phyloP scores from a whole-genome alignment of 2,329 filamentous ascomycete genomes.

The Aureobasidium sp. region DNA sequence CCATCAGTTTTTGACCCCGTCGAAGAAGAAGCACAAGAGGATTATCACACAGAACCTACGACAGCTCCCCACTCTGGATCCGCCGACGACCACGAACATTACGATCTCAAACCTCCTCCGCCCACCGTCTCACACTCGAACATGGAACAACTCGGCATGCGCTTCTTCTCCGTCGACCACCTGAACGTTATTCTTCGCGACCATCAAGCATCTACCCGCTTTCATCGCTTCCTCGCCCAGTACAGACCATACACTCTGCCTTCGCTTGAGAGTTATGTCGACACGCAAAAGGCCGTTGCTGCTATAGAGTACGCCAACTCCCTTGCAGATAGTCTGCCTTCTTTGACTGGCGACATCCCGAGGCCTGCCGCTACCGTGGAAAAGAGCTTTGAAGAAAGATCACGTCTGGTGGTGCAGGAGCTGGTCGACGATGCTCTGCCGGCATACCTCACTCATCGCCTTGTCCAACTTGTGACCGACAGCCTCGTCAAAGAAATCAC shows the following conservation, averaged over 20 bases:
- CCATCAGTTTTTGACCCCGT: slow-evolving; percentile 24
- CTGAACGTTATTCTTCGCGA: slow-evolving; percentile 37
- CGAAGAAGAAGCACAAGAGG: background rate
- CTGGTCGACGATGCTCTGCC: slow-evolving; percentile 37
- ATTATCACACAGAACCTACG: slow-evolving; percentile 21
- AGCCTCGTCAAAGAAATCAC: slow-evolving; percentile 39
- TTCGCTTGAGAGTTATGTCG: slow-evolving; percentile 33
- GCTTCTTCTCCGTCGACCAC: slow-evolving; percentile 38
- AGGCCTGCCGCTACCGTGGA: slow-evolving; percentile 32
- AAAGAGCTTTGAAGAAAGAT: slow-evolving; percentile 31
- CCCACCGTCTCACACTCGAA: slow-evolving; percentile 26
- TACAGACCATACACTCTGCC: slow-evolving; percentile 33
- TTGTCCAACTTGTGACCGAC: slow-evolving; percentile 36
- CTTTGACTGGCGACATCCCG: slow-evolving; percentile 22
- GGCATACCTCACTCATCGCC: slow-evolving; percentile 35
- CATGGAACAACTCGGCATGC: slow-evolving; percentile 32
- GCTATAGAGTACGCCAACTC: slow-evolving; percentile 41
- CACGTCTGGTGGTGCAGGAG: slow-evolving; percentile 28
- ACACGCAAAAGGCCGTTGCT: slow-evolving; percentile 36
- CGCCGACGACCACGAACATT: slow-evolving; percentile 25
- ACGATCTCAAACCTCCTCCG: slow-evolving; percentile 37
- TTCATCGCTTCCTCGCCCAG: slow-evolving; percentile 34
- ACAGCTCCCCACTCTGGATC: slow-evolving; percentile 19
- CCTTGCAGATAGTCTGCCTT: slow-evolving; percentile 30
- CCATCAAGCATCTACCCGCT: slow-evolving; percentile 28